Evolutionary conservation across 2,329 filamentous ascomycete genomes (phyloP).

Genomic region (Eurotiales sp.): DNA sequence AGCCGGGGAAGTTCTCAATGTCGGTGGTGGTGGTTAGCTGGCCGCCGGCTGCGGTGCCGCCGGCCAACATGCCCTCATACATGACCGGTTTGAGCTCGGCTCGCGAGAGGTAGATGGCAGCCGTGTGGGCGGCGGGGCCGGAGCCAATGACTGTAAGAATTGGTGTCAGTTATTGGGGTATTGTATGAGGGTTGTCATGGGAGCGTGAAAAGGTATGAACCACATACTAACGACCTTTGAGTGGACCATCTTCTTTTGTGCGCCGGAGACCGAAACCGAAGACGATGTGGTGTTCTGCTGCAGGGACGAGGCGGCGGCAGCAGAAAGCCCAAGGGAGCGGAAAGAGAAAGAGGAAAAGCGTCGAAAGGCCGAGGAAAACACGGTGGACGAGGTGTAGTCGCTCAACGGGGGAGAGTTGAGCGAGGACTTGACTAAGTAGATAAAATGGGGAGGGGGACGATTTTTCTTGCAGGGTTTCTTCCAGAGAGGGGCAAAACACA

Average conservation of each 20-base stretch:
- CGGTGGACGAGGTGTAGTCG: slow-evolving; percentile 67
- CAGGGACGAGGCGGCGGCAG: slow-evolving; percentile 67
- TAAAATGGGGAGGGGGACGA: neutral
- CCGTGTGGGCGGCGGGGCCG: slow-evolving; percentile 94
- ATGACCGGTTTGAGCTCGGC: slow-evolving; percentile 92
- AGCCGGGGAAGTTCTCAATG: slow-evolving; percentile 96
- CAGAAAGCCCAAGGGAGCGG: slow-evolving; percentile 68
- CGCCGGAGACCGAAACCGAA: slow-evolving; percentile 29
- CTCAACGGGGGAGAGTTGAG: slow-evolving; percentile 3
- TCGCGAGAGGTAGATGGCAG: slow-evolving; percentile 90
- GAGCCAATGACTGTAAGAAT: slow-evolving; percentile 72
- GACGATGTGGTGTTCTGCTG: slow-evolving; percentile 52
- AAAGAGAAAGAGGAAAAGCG: slow-evolving; percentile 60
- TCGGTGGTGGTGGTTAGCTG: slow-evolving; percentile 98
- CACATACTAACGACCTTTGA: slow-evolving; percentile 82
- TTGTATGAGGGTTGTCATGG: too few species aligned
- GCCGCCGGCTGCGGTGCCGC: slow-evolving; percentile 91
- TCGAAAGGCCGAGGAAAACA: slow-evolving; percentile 83
- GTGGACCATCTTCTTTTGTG: slow-evolving; percentile 68
- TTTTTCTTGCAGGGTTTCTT: neutral
- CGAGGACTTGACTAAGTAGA: too few species aligned
- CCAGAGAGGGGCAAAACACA: slow-evolving; percentile 1
- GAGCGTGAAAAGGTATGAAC: too few species aligned
- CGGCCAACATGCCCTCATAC: slow-evolving; percentile 97
- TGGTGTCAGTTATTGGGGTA: too few species aligned